phyloP scores from a whole-genome alignment of 306 rosid genomes.

The Arachis hypogaea region DNA sequence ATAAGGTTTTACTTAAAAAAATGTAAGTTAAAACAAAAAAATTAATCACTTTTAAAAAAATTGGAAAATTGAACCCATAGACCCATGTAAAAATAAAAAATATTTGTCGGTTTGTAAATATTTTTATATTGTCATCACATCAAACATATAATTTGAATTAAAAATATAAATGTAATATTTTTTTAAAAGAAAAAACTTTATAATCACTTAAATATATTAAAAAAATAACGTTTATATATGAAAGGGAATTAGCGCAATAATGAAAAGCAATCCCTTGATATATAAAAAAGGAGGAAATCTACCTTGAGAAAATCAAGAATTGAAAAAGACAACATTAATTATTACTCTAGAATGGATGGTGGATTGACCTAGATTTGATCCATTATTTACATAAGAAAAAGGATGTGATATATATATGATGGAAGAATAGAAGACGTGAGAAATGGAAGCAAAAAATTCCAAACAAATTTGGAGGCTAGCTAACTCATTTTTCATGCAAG shows the following conservation, averaged over 20 bases:
- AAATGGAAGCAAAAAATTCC: slow-evolving; percentile 37
- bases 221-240: neutral
- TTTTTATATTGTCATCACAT: too few relatives aligned
- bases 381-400: neutral
- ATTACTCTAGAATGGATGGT: slow-evolving; percentile 31
- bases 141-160: too few relatives aligned
- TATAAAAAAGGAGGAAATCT: neutral
- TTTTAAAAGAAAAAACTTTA: too few relatives aligned
- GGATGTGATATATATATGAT: neutral
- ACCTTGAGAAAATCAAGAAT: slow-evolving; percentile 11
- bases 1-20: too few relatives aligned
- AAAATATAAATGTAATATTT: too few relatives aligned
- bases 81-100: too few relatives aligned
- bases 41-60: too few relatives aligned
- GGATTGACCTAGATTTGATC: slow-evolving; percentile 54
- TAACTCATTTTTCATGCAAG: slow-evolving; percentile 50
- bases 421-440: slow-evolving; percentile 33
- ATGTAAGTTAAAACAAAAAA: too few relatives aligned
- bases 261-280: neutral
- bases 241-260: neutral
- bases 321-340: slow-evolving; percentile 34
- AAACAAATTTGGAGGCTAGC: slow-evolving; percentile 33
- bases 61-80: too few relatives aligned
- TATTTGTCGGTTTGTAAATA: too few relatives aligned
- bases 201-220: too few relatives aligned